Base-by-base conservation (phyloP, 108 stramenopile species). In the Nitzschia sp. region DNA sequence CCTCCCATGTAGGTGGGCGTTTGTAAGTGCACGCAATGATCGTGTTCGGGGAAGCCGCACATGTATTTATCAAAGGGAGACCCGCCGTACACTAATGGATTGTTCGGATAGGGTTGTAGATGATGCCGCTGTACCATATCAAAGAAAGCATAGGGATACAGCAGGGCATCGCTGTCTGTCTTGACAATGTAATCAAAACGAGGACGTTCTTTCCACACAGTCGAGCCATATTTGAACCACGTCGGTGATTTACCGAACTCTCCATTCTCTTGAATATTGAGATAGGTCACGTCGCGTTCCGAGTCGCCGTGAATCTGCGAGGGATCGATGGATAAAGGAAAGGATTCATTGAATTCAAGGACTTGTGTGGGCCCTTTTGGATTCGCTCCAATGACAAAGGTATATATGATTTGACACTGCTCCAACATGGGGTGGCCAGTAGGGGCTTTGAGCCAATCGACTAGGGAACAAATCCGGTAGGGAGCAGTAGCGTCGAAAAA, bases 361-460 rank as follows among this genome's bases (percentile, higher is more conserved):
- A 67, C 25, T 50, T 52, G 36, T 16, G 62, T 64, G 5, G 71
- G 35, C 3, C 61, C 71, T 4, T 72, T 47, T 11, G 48, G 45
- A 41, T 66, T 65, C 3, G 35, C 68, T 26, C 64, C 72, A 35
- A 56, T 9, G 26, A 73, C 72, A 58, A 73, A 73, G 8, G 72
- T 57, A 66, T 73, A 73, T 4, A 65, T 45, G 26, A 73, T 1
- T 15, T 57, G 64, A 58, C 72, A 73, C 29, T 64, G 33, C 33
- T 64, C 63, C 38, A 41, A 41, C 38, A 41, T 9, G 25, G 63
- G 63, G 30, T 64, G 15, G 22, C 47, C 46, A 2, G 47, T 17
- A 47, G 21, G 63, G 23, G 32, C 44, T 11, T 31, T 1, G 27
- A 47, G 32, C 30, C 45, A 32, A 46, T 64, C 63, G 45, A 33